phyloP scores from a whole-genome alignment of 352 stramenopile genomes.

The Phytophthora melonis region DNA sequence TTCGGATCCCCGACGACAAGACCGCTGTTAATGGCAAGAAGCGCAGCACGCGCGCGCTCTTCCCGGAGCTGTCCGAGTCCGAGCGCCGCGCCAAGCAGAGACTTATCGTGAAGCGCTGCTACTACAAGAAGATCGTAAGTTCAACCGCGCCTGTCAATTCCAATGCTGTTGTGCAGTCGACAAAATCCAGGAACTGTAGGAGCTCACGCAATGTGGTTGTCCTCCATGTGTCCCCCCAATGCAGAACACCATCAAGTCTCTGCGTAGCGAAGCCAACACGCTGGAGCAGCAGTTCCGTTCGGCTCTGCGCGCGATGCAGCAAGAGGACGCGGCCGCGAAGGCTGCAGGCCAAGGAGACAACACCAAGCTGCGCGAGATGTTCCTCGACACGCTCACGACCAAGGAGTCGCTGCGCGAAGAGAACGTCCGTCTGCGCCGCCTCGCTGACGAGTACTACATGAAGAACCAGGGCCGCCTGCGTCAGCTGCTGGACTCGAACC shows the following conservation, averaged over 20 bases:
- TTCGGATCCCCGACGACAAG: constrained; percentile 6
- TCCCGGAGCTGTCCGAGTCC: constrained; percentile 52
- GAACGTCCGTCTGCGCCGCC: constrained; percentile 67
- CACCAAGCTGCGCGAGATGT: constrained; percentile 46
- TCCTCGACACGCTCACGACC: constrained; percentile 51
- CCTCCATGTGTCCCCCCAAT: constrained; percentile 4
- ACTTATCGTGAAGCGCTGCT: constrained; percentile 77
- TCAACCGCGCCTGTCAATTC: constrained; percentile 1
- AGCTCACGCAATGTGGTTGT: constrained; percentile 29
- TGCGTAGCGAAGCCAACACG: constrained; percentile 56
- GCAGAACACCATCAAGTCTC: constrained; percentile 75
- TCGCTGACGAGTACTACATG: constrained; percentile 82
- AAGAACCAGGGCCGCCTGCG: constrained; percentile 78
- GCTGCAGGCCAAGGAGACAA: constrained; percentile 19
- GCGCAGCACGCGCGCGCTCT: constrained; percentile 61
- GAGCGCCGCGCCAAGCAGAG: constrained; percentile 72
- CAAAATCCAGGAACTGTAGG: constrained; percentile 34
- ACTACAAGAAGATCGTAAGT: constrained; percentile 87
- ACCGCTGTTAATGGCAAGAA: constrained; percentile 39
- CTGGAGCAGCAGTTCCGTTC: constrained; percentile 54
- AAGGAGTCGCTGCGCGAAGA: constrained; percentile 73
- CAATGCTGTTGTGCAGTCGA: constrained; percentile 24
- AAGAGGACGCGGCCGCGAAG: constrained; percentile 36
- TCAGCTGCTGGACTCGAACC: constrained; percentile 66
- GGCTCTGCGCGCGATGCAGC: constrained; percentile 44